phyloP scores from a whole-genome alignment of 805 yeast species.

The Kazachstania taianensis region DNA sequence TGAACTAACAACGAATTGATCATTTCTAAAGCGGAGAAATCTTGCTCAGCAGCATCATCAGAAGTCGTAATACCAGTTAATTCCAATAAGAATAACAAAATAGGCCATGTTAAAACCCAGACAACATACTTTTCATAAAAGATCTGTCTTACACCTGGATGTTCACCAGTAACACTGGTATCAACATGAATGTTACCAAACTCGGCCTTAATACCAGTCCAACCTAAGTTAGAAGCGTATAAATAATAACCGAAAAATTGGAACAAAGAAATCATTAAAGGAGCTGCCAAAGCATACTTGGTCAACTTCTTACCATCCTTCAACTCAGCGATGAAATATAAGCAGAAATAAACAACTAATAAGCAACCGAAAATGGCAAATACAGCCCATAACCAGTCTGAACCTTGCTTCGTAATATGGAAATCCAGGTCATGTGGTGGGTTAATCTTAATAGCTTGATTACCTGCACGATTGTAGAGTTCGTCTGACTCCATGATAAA shows the following conservation, averaged over 20 bases:
- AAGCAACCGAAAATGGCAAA: conserved; percentile 38
- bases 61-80: conserved; percentile 20
- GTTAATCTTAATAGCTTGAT: conserved; percentile 37
- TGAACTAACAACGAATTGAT: conserved; percentile 23
- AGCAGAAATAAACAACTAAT: conserved; percentile 17
- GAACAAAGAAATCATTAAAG: conserved; percentile 34
- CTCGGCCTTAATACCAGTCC: conserved; percentile 38
- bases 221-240: conserved; percentile 51
- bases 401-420: conserved; percentile 48
- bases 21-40: conserved; percentile 28
- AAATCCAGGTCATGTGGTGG: conserved; percentile 39
- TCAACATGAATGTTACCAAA: conserved; percentile 38
- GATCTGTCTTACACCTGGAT: conserved; percentile 37
- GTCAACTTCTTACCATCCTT: neutral
- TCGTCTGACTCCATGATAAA: no score
- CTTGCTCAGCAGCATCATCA: conserved; percentile 20
- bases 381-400: conserved; percentile 61
- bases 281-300: conserved; percentile 32
- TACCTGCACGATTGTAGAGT: conserved; percentile 13
- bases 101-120: conserved; percentile 42
- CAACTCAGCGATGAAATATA: conserved; percentile 20
- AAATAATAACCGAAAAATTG: conserved; percentile 37
- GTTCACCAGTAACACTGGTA: conserved; percentile 16
- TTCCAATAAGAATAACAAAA: conserved; percentile 33
- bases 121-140: conserved; percentile 49